A percentile compares a stretch with the other conserved stretches of the same genome.
These are phyloP conservation scores for Lumnitzera littorea DNA, from an alignment of 345 rosid species.

Conservation along the genomic window DNA sequence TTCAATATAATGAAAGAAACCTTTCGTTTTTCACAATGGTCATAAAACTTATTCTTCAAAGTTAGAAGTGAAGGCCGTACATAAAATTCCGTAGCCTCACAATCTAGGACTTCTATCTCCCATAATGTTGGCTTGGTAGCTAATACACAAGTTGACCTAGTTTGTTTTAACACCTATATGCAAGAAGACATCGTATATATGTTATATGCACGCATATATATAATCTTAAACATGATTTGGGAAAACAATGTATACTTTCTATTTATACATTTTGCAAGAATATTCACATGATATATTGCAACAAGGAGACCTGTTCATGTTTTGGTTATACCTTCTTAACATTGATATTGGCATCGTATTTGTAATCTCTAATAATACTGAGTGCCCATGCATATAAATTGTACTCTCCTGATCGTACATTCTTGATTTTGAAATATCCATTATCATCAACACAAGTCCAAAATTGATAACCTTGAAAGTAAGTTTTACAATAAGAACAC, in stretches of 20 bases:
- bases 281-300: too few species aligned
- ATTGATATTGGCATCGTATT: slow-evolving; percentile 17
- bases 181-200: neutral
- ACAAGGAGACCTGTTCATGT: too few species aligned
- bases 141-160: slow-evolving; percentile 18
- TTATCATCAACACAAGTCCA: slow-evolving; percentile 21
- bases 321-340: slow-evolving; percentile 18
- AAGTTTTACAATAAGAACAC: neutral
- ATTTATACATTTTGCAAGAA: too few species aligned
- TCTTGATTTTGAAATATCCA: slow-evolving; percentile 40
- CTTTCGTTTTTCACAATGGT: slow-evolving; percentile 3
- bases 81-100: slow-evolving; percentile 28
- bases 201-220: neutral
- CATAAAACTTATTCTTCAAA: slow-evolving; percentile 15
- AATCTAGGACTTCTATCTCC: slow-evolving; percentile 39
- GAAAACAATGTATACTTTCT: too few species aligned
- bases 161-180: slow-evolving; percentile 13
- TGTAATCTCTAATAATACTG: slow-evolving; percentile 64
- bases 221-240: neutral
- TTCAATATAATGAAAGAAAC: neutral
- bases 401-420: slow-evolving; percentile 43
- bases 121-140: slow-evolving; percentile 40
- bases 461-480: slow-evolving; percentile 32
- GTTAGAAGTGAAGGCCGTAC: slow-evolving; percentile 24
- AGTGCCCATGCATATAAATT: slow-evolving; percentile 60